A percentile compares a stretch with the other conserved stretches of the same genome.
phyloP scores from a whole-genome alignment of 306 rosid species.

The Acmispon strigosus region DNA sequence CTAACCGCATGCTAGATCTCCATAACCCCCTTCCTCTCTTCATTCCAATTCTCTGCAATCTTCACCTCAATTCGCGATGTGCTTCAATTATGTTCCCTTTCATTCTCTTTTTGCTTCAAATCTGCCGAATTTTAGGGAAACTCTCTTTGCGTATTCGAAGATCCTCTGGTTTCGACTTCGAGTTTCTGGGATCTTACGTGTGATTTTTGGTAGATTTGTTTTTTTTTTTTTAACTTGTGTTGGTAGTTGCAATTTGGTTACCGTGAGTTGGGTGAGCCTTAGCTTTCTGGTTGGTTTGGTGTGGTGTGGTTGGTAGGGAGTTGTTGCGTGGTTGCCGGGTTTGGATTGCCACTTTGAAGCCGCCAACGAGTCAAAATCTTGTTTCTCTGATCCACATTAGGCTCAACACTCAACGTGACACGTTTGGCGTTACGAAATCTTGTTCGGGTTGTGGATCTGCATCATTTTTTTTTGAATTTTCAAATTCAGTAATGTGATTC shows the following conservation, averaged over 20 bases:
- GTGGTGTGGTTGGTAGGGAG: constrained; percentile 1
- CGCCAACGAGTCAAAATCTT: too few species aligned
- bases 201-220: constrained; percentile 13
- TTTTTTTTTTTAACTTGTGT: background rate
- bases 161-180: constrained; percentile 9
- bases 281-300: background rate
- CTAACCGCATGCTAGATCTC: constrained; percentile 24
- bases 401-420: too few species aligned
- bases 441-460: constrained; percentile 18
- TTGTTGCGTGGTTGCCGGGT: constrained; percentile 9
- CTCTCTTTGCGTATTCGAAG: background rate
- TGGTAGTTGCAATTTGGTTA: constrained; percentile 11
- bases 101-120: background rate
- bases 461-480: background rate
- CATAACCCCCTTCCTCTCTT: background rate
- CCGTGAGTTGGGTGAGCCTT: background rate
- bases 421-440: too few species aligned
- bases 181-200: background rate
- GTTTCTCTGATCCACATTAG: too few species aligned
- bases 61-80: background rate
- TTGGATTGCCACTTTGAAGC: too few species aligned
- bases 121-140: background rate
- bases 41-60: background rate
- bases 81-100: background rate
- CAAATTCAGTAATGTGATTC: background rate